Base-by-base conservation (phyloP, 2,329 filamentous ascomycete genomes). In the Huntiella moniliformis region DNA sequence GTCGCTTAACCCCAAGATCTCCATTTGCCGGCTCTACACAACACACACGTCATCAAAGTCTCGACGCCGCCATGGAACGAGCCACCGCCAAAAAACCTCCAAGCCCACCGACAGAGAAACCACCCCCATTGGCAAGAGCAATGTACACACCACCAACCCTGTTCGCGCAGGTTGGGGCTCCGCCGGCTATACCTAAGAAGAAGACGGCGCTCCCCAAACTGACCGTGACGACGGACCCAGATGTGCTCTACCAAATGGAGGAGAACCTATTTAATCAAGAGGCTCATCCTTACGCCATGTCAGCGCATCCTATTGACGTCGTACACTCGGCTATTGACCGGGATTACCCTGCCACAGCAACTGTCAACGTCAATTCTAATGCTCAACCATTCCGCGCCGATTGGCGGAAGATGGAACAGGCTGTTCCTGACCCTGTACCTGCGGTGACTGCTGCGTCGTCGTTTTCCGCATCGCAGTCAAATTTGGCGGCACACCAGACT, bases 181-280 rank as follows among this genome's bases (percentile, higher is more conserved):
- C 34, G 34, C n/a, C 16, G n/a, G 34, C 12, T 4, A 12, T 10
- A 4, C 31, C 32, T 5, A 36, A 38, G 16, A 33, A 33, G 31
- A 42, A 39, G 31, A 31, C 35, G n/a, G 33, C 34, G 13, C 35
- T 44, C 22, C 48, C 48, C 3, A 47, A 45, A 16, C 42, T 50
- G 5, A 50, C 44, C 16, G 37, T 50, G n/a, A 42, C 43, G n/a
- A 50, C 48, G 7, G 45, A 50, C 32, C 45, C 48, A 4, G 36
- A 46, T 32, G 37, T 50, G 2, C 28, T 50, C 11, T 42, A 38
- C n/a, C 28, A 44, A 18, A 50, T 50, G 48, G 48, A 50, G 34
- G 38, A 47, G 13, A 39, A 38, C 3, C 18, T 47, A 12, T 47
- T 38, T 18, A 41, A 40, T 5, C 38, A 32, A 8, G 38, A 40